Percentiles rank a stretch among this genome's conserved stretches.
Evolutionary conservation across 2,329 filamentous ascomycete species (phyloP).

Genomic region (Fusarium sp.): DNA sequence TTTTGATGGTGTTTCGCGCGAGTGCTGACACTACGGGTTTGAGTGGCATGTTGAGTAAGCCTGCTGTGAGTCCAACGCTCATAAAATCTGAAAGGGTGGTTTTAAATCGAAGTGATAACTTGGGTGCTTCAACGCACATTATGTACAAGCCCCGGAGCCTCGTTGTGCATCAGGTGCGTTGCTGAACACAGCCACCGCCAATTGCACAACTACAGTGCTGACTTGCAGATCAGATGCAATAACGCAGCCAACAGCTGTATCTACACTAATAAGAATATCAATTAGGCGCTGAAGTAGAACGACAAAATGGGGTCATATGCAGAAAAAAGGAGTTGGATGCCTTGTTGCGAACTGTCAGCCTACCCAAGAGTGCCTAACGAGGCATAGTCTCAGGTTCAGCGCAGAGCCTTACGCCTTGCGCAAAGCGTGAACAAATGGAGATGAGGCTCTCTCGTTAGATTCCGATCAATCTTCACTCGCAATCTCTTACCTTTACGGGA

Average conservation of each 20-base stretch:
- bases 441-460: neutral
- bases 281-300: no score
- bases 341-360: neutral
- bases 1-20: slow-evolving; percentile 15
- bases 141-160: neutral
- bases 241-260: neutral
- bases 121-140: neutral
- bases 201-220: neutral
- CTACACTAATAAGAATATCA: neutral
- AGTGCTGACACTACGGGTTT: slow-evolving; percentile 13
- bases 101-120: no score
- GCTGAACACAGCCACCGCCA: slow-evolving; percentile 17
- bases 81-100: no score
- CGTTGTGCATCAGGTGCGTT: neutral
- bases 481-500: neutral
- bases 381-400: neutral
- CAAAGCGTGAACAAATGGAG: neutral
- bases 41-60: slow-evolving; percentile 19
- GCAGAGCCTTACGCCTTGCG: neutral
- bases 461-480: neutral
- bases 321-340: no score
- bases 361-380: neutral
- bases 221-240: neutral
- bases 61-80: neutral
- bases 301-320: no score